These are phyloP conservation scores for Cadophora sp. DNA, from an alignment of 2,329 filamentous ascomycete species.

Conservation along the genomic window DNA sequence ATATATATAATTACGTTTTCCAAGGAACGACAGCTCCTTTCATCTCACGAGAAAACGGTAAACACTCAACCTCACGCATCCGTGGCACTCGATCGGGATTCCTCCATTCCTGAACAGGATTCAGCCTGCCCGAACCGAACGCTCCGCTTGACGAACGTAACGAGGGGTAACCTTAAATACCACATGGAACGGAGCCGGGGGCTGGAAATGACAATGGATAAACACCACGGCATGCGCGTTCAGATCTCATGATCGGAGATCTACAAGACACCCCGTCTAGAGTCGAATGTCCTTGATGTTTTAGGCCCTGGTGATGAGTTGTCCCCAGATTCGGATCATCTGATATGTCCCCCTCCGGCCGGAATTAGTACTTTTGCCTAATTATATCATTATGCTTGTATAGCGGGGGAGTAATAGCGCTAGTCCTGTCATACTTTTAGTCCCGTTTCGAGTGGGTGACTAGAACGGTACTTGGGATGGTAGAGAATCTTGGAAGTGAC, in stretches of 20 bases:
- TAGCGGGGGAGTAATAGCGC: background rate
- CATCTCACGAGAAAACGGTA: background rate
- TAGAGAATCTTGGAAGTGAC: background rate
- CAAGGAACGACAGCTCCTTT: background rate
- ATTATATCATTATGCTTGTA: background rate
- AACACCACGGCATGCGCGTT: constrained; percentile 2
- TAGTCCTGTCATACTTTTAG: constrained; percentile 7
- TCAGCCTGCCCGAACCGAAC: constrained; percentile 8
- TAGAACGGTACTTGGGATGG: background rate
- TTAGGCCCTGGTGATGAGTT: background rate
- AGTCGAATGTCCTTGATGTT: background rate
- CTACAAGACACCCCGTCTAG: background rate
- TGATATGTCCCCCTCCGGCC: background rate
- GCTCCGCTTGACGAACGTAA: background rate
- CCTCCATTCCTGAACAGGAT: background rate
- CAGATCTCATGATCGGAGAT: constrained; percentile 9
- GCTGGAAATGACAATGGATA: background rate
- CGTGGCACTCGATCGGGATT: background rate
- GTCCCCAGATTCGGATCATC: constrained; percentile 10
- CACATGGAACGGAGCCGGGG: constrained; percentile 11
- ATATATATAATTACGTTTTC: background rate
- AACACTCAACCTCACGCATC: constrained; percentile 5
- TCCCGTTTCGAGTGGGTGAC: constrained; percentile 1
- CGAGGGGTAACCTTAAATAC: constrained; percentile 18
- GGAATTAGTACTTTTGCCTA: background rate